Percentiles rank a stretch among this genome's conserved stretches.
These are phyloP conservation scores for Mycena maculata DNA, from an alignment of 768 basidiomycete genomes.

Conservation along the genomic window DNA sequence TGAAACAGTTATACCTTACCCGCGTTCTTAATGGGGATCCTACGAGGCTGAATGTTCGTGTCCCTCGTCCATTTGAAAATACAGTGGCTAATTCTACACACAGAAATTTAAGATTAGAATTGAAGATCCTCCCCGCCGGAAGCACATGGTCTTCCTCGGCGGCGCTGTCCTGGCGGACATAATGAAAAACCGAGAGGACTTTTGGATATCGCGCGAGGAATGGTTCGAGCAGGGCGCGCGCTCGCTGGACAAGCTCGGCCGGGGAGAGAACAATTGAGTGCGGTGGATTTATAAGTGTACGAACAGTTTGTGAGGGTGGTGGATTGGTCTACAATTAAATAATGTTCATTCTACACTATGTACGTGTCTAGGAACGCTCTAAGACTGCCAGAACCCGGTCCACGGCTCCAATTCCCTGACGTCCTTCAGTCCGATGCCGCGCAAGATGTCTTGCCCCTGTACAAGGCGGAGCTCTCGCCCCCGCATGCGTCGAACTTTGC, in stretches of 20 bases:
- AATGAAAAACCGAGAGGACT: constrained; percentile 94
- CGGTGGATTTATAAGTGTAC: constrained; percentile 8
- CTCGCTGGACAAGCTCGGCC: constrained; percentile 87
- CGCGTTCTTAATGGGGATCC: constrained; percentile 89
- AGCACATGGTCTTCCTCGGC: constrained; percentile 99
- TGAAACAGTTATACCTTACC: constrained; percentile 98
- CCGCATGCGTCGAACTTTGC: constrained; percentile 80
- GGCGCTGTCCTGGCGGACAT: constrained; percentile 99
- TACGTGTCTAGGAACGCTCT: neutral
- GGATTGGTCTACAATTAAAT: constrained; percentile 30
- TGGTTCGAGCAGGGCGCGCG: constrained; percentile 92
- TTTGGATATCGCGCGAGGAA: constrained; percentile 95
- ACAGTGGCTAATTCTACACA: neutral
- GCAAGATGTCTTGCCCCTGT: constrained; percentile 78
- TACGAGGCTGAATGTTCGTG: constrained; percentile 83
- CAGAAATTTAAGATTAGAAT: constrained; percentile 99
- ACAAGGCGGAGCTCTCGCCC: constrained; percentile 88
- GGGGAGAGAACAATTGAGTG: constrained; percentile 60
- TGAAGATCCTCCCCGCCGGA: constrained; percentile 97
- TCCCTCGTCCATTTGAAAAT: neutral
- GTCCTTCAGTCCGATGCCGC: constrained; percentile 53
- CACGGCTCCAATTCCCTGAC: constrained; percentile 54
- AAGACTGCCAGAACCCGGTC: constrained; percentile 57
- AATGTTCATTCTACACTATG: constrained; percentile 4
- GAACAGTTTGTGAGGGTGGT: constrained; percentile 12